These are phyloP conservation scores for Asterella californica DNA, from an alignment of 225 moss, liverwort and hornwort genomes.

Conservation along the genomic window DNA sequence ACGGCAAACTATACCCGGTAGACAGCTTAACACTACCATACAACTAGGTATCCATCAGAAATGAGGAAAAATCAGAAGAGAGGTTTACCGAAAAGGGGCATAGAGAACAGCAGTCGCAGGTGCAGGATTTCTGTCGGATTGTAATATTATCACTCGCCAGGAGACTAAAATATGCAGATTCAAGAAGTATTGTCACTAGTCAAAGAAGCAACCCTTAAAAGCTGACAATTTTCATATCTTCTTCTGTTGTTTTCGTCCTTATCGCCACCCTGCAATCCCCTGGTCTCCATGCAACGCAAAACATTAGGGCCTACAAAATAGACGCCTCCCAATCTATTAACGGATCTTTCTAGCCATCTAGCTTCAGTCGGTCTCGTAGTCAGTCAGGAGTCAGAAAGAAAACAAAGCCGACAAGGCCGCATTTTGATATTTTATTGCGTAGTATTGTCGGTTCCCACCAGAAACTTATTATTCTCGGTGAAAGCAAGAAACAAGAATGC, in stretches of 20 bases:
- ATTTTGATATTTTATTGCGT: neutral
- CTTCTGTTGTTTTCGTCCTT: neutral
- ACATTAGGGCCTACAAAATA: neutral
- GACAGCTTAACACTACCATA: neutral
- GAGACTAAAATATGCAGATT: no score
- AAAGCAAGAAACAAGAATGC: no score
- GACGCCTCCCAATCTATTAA: neutral
- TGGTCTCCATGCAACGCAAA: neutral
- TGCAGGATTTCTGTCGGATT: neutral
- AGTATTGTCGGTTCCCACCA: neutral
- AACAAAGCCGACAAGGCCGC: neutral
- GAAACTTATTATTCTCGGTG: neutral
- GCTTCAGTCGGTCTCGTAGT: neutral
- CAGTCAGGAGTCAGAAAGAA: neutral
- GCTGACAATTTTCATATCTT: neutral
- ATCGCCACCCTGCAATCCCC: neutral
- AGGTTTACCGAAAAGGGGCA: neutral
- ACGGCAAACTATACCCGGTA: no score
- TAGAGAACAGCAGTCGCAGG: neutral
- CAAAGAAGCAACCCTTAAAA: neutral
- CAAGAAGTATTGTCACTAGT: neutral
- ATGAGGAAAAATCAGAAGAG: neutral
- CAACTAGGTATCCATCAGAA: neutral
- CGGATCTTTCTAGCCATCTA: neutral
- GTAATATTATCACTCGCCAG: no score